Evolutionary conservation across 192 early-diverging fungal genomes (phyloP), one percentile per base, ranked within the genome.

Genomic region (Helicostylum pulchrum): DNA sequence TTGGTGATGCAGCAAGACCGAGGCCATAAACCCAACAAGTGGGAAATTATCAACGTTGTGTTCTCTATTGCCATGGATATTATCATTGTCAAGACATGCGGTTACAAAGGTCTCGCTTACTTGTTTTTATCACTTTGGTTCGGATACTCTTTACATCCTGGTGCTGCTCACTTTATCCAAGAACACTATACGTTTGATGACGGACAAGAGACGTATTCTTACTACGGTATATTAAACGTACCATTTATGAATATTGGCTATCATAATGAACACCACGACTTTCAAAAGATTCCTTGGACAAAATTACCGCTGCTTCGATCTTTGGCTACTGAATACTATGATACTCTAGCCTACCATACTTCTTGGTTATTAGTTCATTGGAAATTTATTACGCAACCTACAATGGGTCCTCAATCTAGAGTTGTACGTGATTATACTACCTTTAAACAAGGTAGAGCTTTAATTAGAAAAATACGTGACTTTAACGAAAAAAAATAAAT

Each of bases 211-310:
- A 98, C 94, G 0, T 98, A 98, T 80, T 92, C 90, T 61, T 98
- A 98, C 88, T 98, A 98, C 66, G 94, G 94, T 26, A 76, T 80
- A 53, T 77, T 93, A 43, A 98, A 98, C 82, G 68, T 76, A 30
- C 80, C 91, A 45, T 91, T 88, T 70, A 87, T 94, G 79, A 98
- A 98, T 87, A 91, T 96, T 61, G 96, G 96, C 43, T 94, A 92
- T 75, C 96, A 98, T 80, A 96, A 93, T 75, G 96, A 98, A 82
- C 96, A 98, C 83, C 94, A 98, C 80, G 96, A 98, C 76, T 96
- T 96, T 80, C 87, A 87, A 68, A 88, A 85, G 59, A 84, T 96
- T 56, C 88, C 94, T 30, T 95, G 94, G 90, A 85, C 89, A 15
- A 84, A 85, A 67, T 83, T 98, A 43, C 95, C 93, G 9, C 75